Conservation (phyloP, 1,139 yeast genomes). For the Taiozyma sp. region DNA sequence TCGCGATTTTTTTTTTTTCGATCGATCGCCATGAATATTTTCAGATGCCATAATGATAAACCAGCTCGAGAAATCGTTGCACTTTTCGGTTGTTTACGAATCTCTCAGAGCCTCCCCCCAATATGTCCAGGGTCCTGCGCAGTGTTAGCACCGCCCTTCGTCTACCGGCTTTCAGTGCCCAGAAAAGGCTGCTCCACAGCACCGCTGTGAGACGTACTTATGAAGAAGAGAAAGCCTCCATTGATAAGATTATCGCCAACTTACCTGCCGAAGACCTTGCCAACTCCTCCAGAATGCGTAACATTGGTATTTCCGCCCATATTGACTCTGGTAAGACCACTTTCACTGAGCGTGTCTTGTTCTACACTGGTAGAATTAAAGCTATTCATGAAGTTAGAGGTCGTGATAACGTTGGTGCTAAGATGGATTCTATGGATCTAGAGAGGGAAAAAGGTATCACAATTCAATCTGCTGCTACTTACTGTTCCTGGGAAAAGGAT, state of each 20-base stretch:
- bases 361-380: slow-evolving; percentile 94
- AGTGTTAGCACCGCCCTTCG: background rate
- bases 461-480: slow-evolving; percentile 97
- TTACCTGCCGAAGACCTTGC: slow-evolving; percentile 54
- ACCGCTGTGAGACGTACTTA: slow-evolving; percentile 32
- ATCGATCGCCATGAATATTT: background rate
- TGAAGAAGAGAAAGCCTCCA: slow-evolving; percentile 65
- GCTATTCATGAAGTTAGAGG: slow-evolving; percentile 99
- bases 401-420: slow-evolving; percentile 96
- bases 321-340: slow-evolving; percentile 97
- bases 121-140: background rate
- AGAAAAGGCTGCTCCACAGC: slow-evolving; percentile 23
- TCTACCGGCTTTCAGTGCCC: background rate
- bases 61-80: background rate
- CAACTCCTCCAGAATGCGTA: slow-evolving; percentile 62
- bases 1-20: background rate
- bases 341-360: slow-evolving; percentile 93
- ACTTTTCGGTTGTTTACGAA: background rate
- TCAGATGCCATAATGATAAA: background rate
- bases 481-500: slow-evolving; percentile 90
- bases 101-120: background rate
- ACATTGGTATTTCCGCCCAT: slow-evolving; percentile 97
- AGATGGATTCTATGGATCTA: slow-evolving; percentile 97
- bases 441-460: slow-evolving; percentile 98
- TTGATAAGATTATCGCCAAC: slow-evolving; percentile 48